Evolutionary conservation across 75 land plant genomes (phyloP).

Genomic region (Larix kaempferi): DNA sequence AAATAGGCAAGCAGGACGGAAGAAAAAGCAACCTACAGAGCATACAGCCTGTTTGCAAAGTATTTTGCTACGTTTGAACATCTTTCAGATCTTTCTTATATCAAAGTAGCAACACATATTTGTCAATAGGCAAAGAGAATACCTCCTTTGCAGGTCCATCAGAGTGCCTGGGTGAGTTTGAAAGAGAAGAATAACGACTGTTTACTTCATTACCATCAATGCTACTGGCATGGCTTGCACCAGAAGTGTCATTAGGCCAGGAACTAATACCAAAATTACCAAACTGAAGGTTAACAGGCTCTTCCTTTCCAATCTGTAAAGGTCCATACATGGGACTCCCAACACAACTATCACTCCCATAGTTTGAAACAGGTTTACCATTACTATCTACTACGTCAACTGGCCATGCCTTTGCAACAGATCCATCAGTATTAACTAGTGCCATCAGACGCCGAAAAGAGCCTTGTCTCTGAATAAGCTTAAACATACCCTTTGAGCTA

Average conservation of each 20-base stretch:
- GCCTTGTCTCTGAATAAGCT: slow-evolving; percentile 58
- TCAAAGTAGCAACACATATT: neutral
- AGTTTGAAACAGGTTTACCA: slow-evolving; percentile 6
- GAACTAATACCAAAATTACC: slow-evolving; percentile 62
- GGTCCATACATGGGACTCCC: slow-evolving; percentile 32
- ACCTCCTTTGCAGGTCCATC: slow-evolving; percentile 57
- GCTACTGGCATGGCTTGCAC: slow-evolving; percentile 38
- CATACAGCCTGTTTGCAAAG: neutral
- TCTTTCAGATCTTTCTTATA: neutral
- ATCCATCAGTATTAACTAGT: slow-evolving; percentile 58
- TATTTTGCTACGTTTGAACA: neutral
- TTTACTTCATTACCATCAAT: slow-evolving; percentile 16
- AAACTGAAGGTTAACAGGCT: slow-evolving; percentile 59
- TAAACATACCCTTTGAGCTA: slow-evolving; percentile 70
- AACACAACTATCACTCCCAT: slow-evolving; percentile 6
- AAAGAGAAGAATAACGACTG: slow-evolving; percentile 19
- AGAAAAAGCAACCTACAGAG: neutral
- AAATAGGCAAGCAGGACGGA: neutral
- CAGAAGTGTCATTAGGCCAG: slow-evolving; percentile 41
- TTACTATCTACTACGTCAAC: slow-evolving; percentile 12
- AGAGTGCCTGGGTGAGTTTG: slow-evolving; percentile 29
- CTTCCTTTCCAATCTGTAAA: slow-evolving; percentile 27
- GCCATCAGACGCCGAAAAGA: slow-evolving; percentile 62
- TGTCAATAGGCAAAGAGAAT: neutral
- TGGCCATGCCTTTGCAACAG: slow-evolving; percentile 74